Evolutionary conservation across 2,329 filamentous ascomycete genomes (phyloP).

Genomic region (Paraphoma sp.): DNA sequence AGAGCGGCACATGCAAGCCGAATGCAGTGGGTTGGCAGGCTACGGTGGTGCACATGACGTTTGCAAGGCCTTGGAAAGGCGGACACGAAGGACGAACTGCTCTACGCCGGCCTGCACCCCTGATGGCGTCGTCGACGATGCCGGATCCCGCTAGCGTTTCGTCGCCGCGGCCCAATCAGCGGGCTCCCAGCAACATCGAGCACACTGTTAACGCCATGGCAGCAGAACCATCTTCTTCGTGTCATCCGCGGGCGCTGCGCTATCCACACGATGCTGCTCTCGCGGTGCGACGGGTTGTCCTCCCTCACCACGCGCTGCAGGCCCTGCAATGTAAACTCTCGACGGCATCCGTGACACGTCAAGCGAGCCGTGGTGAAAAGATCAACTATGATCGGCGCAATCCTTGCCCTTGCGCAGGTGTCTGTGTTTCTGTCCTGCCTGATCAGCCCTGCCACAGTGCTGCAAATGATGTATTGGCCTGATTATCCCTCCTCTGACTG

Average conservation of each 20-base stretch:
- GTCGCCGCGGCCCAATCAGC: constrained; percentile 21
- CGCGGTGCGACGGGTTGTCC: background rate
- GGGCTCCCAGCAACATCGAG: constrained; percentile 7
- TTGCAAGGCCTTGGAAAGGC: constrained; percentile 32
- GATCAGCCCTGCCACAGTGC: constrained; percentile 43
- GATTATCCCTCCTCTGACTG: constrained; percentile 27
- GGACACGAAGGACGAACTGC: constrained; percentile 25
- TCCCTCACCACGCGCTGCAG: constrained; percentile 1
- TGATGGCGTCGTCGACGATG: constrained; percentile 27
- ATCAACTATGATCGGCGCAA: constrained; percentile 37
- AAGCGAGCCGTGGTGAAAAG: constrained; percentile 26
- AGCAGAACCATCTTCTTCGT: constrained; percentile 17
- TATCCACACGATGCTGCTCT: background rate
- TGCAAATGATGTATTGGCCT: constrained; percentile 26
- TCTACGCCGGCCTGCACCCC: constrained; percentile 24
- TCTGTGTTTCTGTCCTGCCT: constrained; percentile 42
- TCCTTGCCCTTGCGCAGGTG: constrained; percentile 34
- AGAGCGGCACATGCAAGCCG: constrained; percentile 26
- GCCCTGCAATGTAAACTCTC: background rate
- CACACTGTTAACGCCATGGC: constrained; percentile 34
- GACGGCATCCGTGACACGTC: constrained; percentile 24
- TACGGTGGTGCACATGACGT: constrained; percentile 43
- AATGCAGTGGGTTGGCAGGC: constrained; percentile 18
- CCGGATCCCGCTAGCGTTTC: constrained; percentile 31
- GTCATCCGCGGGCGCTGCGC: constrained; percentile 11